Base-by-base conservation (phyloP, 768 basidiomycete species). In the Suillus subalutaceus region DNA sequence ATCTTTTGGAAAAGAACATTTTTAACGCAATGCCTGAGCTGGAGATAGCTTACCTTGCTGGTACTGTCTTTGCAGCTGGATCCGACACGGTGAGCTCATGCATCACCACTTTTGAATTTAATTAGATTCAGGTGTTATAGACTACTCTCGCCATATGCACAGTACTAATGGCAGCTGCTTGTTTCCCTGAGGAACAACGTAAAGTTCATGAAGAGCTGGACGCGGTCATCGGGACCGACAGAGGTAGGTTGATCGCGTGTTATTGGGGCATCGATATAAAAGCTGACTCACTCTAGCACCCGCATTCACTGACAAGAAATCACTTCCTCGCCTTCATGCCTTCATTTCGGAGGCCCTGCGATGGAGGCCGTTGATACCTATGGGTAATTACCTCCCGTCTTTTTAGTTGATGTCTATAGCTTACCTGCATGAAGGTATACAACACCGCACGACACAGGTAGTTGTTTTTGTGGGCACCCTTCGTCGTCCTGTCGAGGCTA, bases 21-120 rank as follows among this genome's bases (percentile, higher is more conserved):
- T 82, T 84, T 63, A 81, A 85, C 35, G 79, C 76, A 10, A 78
- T 89, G 3, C 79, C 84, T 4, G 79, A 81, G 52, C 78, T 84
- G 62, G 87, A 89, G 67, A 82, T 83, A 15, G 82, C 87, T 0
- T 90, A 86, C 72, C 79, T 89, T 7, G 84, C 84, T 2, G 88
- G 88, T 0, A 80, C 79, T 43, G 81, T 89, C 74, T 89, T 87
- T 67, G 84, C 82, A 20, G 88, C 87, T 30, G 88, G 86, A 1
- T 81, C 84, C 1, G 87, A 86, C 63, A 89, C 87, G 4, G 80
- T 78, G 44, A 64, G 52, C 30, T 20, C 8, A 16, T 53, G 52
- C 9, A 30, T 53, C 26, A 53, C 30, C 16, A 8, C 52, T 53
- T 32, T 53, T 9, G 4, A 32, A 53, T 30, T 32, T 10, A 32